Conservation (phyloP, 768 basidiomycete species). For the Psilocybe subaeruginosa region DNA sequence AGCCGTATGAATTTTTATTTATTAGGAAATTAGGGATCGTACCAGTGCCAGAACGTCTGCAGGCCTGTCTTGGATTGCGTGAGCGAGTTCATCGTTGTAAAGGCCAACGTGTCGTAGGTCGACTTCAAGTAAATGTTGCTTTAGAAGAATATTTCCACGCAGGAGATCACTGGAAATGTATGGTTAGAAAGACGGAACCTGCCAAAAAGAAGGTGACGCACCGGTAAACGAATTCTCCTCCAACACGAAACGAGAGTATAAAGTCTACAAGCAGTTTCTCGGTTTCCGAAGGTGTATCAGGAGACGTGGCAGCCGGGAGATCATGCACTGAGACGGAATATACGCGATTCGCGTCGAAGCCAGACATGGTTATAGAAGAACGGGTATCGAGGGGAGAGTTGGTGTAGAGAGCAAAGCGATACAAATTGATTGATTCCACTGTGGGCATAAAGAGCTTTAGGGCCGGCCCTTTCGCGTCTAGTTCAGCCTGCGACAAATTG, state of each 20-base stretch:
- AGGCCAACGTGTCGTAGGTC: constrained; percentile 78
- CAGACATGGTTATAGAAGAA: constrained; percentile 62
- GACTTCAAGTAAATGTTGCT: constrained; percentile 86
- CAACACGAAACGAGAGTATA: constrained; percentile 84
- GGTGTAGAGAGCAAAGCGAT: constrained; percentile 6
- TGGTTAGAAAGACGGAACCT: constrained; percentile 4
- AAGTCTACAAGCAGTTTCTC: constrained; percentile 86
- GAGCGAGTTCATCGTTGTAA: constrained; percentile 94
- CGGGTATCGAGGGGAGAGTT: constrained; percentile 16
- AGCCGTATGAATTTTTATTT: background rate
- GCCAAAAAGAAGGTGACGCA: constrained; percentile 30
- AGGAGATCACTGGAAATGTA: constrained; percentile 71
- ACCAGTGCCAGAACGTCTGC: constrained; percentile 90
- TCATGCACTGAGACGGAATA: constrained; percentile 84
- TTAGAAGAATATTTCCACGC: constrained; percentile 85
- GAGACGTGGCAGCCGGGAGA: constrained; percentile 50
- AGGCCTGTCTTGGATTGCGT: constrained; percentile 87
- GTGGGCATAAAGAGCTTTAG: constrained; percentile 33
- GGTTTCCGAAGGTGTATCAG: constrained; percentile 79
- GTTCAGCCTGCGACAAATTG: background rate
- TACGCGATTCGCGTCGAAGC: constrained; percentile 82
- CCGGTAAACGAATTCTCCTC: constrained; percentile 93
- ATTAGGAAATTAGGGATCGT: constrained; percentile 24
- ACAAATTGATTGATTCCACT: constrained; percentile 10
- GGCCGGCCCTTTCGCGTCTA: constrained; percentile 35